Base-by-base conservation (phyloP, 169 alveolate genomes). In the Cryptosporidium ubiquitum region DNA sequence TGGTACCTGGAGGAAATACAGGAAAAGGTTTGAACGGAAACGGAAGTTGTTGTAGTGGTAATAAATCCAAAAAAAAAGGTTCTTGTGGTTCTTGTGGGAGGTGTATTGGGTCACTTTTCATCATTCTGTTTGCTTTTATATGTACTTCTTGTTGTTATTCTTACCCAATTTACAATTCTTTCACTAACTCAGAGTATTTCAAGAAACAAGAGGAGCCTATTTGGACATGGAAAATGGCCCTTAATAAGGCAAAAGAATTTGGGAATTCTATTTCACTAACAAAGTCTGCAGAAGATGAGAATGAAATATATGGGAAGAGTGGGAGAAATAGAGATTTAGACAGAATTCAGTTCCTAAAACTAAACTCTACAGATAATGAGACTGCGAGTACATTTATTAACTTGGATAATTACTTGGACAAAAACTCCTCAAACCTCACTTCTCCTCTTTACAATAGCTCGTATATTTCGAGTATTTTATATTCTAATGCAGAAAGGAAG, bases 161-260 rank as follows among this genome's bases (percentile, higher is more conserved):
- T 26, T 64, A 40, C 10, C 89, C 89, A 10, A 61, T 66, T 39
- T 79, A 79, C 31, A 79, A 47, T 9, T 58, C 89, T 9, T 64
- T 79, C 29, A 79, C 75, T 6, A 66, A 79, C 47, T 68, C 89
- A 20, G 68, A 79, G 1, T 79, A 79, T 42, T 61, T 61, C 16
- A 64, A 79, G 55, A 40, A 31, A 6, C 51, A 16, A 7, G 89
- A 79, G 47, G 35, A 61, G n/a, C 89, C 89, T 4, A 79, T 79
- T 26, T 79, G 89, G 89, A 79, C 73, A 16, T 79, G 89, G 89
- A 20, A 26, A 23, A 79, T 23, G n/a, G 68, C 68, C n/a, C 39
- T 79, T 37, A 58, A 49, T 29, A 64, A 64, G 12, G 75, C 61
- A 9, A 16, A 60, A 26, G 42, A 58, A 9, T 9, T 74, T 16